Percentiles rank a stretch among this genome's conserved stretches.
These are phyloP conservation scores for Daldinia decipiens DNA, from an alignment of 495 filamentous ascomycete genomes.

Conservation along the genomic window DNA sequence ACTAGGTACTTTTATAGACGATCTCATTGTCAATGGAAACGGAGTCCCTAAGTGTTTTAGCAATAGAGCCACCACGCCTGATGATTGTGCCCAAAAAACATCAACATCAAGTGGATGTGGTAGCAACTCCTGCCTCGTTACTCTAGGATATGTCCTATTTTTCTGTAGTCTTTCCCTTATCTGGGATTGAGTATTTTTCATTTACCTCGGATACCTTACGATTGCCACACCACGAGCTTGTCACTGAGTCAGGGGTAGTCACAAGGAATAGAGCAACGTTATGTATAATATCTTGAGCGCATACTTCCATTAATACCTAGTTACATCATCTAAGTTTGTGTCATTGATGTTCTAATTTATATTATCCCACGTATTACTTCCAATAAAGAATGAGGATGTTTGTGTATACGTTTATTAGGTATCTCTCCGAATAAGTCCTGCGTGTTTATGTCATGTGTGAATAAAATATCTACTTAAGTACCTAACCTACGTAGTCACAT, in stretches of 20 bases:
- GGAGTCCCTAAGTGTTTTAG: constrained; percentile 16
- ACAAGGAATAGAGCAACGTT: background rate
- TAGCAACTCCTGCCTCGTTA: background rate
- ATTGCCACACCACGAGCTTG: background rate
- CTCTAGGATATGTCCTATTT: background rate
- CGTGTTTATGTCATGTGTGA: too few species aligned
- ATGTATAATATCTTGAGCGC: background rate
- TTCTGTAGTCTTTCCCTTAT: background rate
- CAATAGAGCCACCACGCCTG: background rate
- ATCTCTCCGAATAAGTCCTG: too few species aligned
- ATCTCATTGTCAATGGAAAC: constrained; percentile 4
- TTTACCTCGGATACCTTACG: background rate
- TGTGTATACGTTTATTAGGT: too few species aligned
- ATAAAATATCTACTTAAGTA: too few species aligned
- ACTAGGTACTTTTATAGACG: background rate
- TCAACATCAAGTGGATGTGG: background rate
- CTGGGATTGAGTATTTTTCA: background rate
- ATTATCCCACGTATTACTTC: too few species aligned
- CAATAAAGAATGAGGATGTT: too few species aligned
- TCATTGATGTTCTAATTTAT: too few species aligned
- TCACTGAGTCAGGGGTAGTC: background rate
- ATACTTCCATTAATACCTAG: too few species aligned
- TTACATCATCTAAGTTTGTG: too few species aligned
- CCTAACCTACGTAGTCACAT: too few species aligned
- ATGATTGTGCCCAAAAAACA: constrained; percentile 6